Evolutionary conservation across 768 basidiomycete species (phyloP).

Genomic region (Russula sp.): DNA sequence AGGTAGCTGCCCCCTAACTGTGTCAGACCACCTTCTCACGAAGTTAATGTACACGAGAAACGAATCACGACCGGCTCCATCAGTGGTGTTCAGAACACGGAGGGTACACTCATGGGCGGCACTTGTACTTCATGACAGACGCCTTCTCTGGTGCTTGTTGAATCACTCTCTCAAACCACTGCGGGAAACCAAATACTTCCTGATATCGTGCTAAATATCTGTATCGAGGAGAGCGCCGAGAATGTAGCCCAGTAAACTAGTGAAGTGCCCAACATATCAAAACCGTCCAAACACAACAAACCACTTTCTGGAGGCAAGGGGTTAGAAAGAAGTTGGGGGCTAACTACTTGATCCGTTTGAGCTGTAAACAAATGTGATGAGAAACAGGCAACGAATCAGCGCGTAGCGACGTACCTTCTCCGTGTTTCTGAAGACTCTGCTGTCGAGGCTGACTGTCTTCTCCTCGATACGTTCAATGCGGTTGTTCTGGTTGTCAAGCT

Average conservation of each 20-base stretch:
- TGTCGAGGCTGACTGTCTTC: slow-evolving; percentile 74
- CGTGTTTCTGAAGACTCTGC: slow-evolving; percentile 74
- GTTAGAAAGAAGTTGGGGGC: not conserved
- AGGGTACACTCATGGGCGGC: not conserved
- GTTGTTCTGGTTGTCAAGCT: slow-evolving; percentile 81
- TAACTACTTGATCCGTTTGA: slow-evolving; percentile 35
- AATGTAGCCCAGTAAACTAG: not conserved
- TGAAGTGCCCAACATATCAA: not conserved
- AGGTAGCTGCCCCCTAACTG: not conserved
- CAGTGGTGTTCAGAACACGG: not conserved
- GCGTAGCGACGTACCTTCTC: slow-evolving; percentile 49
- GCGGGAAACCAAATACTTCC: not conserved
- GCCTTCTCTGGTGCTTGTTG: not conserved
- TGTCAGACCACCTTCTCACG: too few species aligned
- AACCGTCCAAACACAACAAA: not conserved
- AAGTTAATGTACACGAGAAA: too few species aligned
- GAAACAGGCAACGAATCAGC: not conserved
- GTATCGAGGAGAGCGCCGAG: not conserved
- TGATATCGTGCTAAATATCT: not conserved
- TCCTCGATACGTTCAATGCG: slow-evolving; percentile 70
- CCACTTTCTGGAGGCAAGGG: not conserved
- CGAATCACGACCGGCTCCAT: not conserved
- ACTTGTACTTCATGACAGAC: too few species aligned
- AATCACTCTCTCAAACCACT: not conserved
- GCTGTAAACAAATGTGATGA: slow-evolving; percentile 26